phyloP scores from a whole-genome alignment of 2,329 filamentous ascomycete genomes.

The Neonectria ditissima region DNA sequence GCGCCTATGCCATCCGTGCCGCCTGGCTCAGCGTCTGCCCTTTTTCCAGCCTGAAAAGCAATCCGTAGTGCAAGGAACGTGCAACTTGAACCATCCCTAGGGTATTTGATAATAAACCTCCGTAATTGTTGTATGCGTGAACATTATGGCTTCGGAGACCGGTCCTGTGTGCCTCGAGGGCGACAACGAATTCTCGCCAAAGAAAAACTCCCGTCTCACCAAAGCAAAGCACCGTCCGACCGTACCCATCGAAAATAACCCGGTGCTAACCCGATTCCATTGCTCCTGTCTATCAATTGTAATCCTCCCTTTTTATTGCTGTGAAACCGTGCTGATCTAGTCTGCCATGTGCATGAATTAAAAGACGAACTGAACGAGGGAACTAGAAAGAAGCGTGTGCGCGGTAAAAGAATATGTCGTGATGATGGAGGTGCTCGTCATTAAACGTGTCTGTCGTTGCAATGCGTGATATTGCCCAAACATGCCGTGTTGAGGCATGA shows the following conservation, averaged over 20 bases:
- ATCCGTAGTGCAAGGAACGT: slow-evolving; percentile 9
- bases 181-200: neutral
- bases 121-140: slow-evolving; percentile 17
- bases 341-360: neutral
- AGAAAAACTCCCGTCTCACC: neutral
- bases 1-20: neutral
- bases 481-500: neutral
- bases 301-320: slow-evolving; percentile 3
- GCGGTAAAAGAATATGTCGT: neutral
- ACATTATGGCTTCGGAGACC: slow-evolving; percentile 14
- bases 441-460: slow-evolving; percentile 3
- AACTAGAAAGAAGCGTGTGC: neutral
- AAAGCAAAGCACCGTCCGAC: neutral
- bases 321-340: neutral
- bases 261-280: neutral
- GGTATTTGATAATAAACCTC: slow-evolving; percentile 27
- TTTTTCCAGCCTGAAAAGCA: slow-evolving; percentile 6
- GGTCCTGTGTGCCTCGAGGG: slow-evolving; percentile 3
- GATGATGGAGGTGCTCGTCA: slow-evolving; percentile 1
- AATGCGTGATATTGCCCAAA: neutral
- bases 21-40: neutral
- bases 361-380: neutral
- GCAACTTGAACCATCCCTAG: slow-evolving; percentile 16
- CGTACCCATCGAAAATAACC: neutral
- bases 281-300: slow-evolving; percentile 15